Percentiles rank a stretch among this genome's conserved stretches.
Evolutionary conservation across 768 basidiomycete genomes (phyloP).

Genomic region (Candolleomyces eurysporus): DNA sequence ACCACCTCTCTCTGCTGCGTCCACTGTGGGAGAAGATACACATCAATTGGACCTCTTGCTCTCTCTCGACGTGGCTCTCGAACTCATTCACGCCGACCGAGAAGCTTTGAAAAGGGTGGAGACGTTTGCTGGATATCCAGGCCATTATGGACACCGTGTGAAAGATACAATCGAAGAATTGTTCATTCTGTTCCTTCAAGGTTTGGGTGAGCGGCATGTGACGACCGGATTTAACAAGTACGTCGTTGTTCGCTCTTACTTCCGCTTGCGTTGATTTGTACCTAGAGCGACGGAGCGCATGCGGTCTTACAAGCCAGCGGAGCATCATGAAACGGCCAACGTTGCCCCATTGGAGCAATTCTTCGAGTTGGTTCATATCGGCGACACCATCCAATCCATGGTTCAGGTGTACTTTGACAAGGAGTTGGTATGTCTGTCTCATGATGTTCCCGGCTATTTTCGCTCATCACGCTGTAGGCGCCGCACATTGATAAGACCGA

Average conservation of each 20-base stretch:
- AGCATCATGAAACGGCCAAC: constrained; percentile 74
- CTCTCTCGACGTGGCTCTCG: constrained; percentile 86
- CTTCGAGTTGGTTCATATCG: constrained; percentile 95
- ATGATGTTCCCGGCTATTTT: not conserved
- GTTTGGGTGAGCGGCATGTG: constrained; percentile 77
- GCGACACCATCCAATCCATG: constrained; percentile 97
- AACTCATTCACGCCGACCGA: constrained; percentile 90
- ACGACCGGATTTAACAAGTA: constrained; percentile 75
- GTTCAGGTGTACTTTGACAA: constrained; percentile 98
- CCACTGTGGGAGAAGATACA: constrained; percentile 8
- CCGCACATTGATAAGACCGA: constrained; percentile 90
- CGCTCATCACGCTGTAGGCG: constrained; percentile 43
- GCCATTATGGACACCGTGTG: constrained; percentile 82
- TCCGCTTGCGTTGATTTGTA: not conserved
- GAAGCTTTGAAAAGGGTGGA: constrained; percentile 91
- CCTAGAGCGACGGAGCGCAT: constrained; percentile 85
- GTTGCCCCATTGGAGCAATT: constrained; percentile 95
- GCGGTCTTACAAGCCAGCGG: constrained; percentile 85
- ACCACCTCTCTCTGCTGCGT: not conserved
- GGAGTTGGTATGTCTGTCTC: constrained; percentile 62
- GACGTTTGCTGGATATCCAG: constrained; percentile 85
- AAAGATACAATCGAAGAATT: constrained; percentile 92
- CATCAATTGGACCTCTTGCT: constrained; percentile 79
- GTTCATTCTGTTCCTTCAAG: constrained; percentile 81
- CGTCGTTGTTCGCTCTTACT: constrained; percentile 24